Percentiles rank a stretch among this genome's conserved stretches.
Evolutionary conservation across 2,329 filamentous ascomycete species (phyloP).

Genomic region (Diaporthe citriasiana): DNA sequence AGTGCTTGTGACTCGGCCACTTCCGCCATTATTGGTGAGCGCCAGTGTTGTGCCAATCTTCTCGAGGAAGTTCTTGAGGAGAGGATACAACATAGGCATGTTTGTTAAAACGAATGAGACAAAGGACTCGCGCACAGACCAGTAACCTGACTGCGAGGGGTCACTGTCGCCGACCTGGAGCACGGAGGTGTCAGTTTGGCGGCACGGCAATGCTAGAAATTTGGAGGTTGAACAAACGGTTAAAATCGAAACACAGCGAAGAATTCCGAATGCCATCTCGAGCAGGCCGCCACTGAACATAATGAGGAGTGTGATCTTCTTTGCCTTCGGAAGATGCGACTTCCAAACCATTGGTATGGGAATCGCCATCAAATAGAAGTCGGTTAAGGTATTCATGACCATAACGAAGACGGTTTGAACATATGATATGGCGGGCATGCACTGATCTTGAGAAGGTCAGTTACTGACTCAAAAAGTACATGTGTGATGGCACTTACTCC

Average conservation of each 20-base stretch:
- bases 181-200: background rate
- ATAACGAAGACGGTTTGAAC: conserved; percentile 63
- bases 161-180: conserved; percentile 50
- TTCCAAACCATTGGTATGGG: conserved; percentile 64
- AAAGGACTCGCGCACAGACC: conserved; percentile 58
- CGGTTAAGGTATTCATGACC: conserved; percentile 61
- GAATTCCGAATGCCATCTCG: conserved; percentile 64
- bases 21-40: background rate
- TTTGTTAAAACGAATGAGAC: conserved; percentile 57
- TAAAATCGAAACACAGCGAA: conserved; percentile 63
- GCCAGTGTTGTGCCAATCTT: conserved; percentile 42
- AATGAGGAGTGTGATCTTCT: conserved; percentile 60
- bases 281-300: conserved; percentile 66
- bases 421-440: conserved; percentile 61
- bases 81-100: conserved; percentile 56
- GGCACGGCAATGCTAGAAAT: conserved; percentile 16
- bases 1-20: background rate
- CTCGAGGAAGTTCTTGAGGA: conserved; percentile 47
- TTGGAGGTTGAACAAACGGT: conserved; percentile 46
- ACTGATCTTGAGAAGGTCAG: conserved; percentile 48
- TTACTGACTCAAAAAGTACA: background rate
- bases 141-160: conserved; percentile 52
- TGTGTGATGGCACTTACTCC: conserved; percentile 54
- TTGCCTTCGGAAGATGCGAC: conserved; percentile 56
- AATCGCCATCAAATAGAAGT: conserved; percentile 64